phyloP scores from a whole-genome alignment of 306 rosid genomes.

The Fagus sylvatica region DNA sequence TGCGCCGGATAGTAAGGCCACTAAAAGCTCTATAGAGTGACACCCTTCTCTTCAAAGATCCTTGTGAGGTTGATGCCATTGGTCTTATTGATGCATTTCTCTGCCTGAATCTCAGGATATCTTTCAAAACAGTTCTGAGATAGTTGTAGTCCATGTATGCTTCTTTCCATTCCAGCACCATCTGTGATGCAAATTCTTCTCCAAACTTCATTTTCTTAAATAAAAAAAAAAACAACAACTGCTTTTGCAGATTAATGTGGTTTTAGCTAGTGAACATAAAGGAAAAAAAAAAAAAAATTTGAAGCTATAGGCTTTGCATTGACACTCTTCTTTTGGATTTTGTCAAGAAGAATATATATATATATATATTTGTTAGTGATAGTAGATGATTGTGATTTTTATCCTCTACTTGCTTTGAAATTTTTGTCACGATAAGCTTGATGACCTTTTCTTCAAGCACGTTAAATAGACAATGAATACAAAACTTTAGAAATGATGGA shows the following conservation, averaged over 20 bases:
- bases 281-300: too few relatives aligned
- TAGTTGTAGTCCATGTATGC: slow-evolving; percentile 68
- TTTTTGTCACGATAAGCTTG: too few relatives aligned
- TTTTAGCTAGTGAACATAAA: too few relatives aligned
- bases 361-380: too few relatives aligned
- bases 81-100: slow-evolving; percentile 33
- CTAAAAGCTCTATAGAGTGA: slow-evolving; percentile 70
- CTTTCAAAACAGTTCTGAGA: slow-evolving; percentile 50
- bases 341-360: too few relatives aligned
- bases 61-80: slow-evolving; percentile 46
- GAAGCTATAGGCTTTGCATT: too few relatives aligned
- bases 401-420: too few relatives aligned
- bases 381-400: too few relatives aligned
- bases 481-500: slow-evolving; percentile 69
- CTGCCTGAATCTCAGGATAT: slow-evolving; percentile 24
- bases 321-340: too few relatives aligned
- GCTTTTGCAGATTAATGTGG: not conserved
- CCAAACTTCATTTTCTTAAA: slow-evolving; percentile 61
- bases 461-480: too few relatives aligned
- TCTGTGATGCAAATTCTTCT: slow-evolving; percentile 64
- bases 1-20: slow-evolving; percentile 44
- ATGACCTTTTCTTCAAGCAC: too few relatives aligned
- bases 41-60: slow-evolving; percentile 47
- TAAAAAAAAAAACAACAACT: not conserved
- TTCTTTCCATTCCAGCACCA: slow-evolving; percentile 81